A percentile compares a stretch with the other conserved stretches of the same genome.
phyloP scores from a whole-genome alignment of 169 alveolate genomes.

The Cryptosporidium tyzzeri region DNA sequence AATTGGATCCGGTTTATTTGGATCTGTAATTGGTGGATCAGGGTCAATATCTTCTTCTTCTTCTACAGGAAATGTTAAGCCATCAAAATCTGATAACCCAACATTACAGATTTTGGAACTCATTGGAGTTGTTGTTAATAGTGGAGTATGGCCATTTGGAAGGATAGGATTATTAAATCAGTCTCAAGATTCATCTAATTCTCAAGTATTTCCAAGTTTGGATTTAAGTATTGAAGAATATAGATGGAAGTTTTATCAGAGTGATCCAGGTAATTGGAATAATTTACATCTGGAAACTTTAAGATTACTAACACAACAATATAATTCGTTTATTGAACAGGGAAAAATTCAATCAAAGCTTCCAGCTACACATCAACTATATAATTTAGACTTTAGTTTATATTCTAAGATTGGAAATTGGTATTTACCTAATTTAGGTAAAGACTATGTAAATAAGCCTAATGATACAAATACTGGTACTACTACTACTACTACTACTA shows the following conservation, averaged over 20 bases:
- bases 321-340: slow-evolving; percentile 22
- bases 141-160: slow-evolving; percentile 76
- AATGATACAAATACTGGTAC: not conserved
- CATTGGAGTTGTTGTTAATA: slow-evolving; percentile 45
- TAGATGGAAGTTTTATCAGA: slow-evolving; percentile 66
- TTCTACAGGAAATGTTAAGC: not conserved
- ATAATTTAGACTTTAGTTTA: slow-evolving; percentile 33
- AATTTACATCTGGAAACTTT: slow-evolving; percentile 37
- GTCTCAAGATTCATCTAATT: not conserved
- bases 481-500: not conserved
- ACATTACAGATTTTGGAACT: slow-evolving; percentile 46
- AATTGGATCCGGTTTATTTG: not conserved
- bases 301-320: not conserved
- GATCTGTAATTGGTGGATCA: not conserved
- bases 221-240: slow-evolving; percentile 60
- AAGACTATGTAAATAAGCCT: slow-evolving; percentile 6
- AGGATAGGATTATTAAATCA: slow-evolving; percentile 44
- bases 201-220: slow-evolving; percentile 35
- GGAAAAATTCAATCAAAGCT: slow-evolving; percentile 16
- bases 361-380: slow-evolving; percentile 26
- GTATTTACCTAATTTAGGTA: slow-evolving; percentile 57
- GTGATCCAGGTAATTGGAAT: slow-evolving; percentile 16
- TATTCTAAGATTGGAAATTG: slow-evolving; percentile 59
- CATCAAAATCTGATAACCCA: slow-evolving; percentile 7
- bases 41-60: not conserved